Evolutionary conservation across 257 asterid genomes (phyloP), one percentile per base, ranked within the genome.

Genomic region (Lavandula angustifolia): DNA sequence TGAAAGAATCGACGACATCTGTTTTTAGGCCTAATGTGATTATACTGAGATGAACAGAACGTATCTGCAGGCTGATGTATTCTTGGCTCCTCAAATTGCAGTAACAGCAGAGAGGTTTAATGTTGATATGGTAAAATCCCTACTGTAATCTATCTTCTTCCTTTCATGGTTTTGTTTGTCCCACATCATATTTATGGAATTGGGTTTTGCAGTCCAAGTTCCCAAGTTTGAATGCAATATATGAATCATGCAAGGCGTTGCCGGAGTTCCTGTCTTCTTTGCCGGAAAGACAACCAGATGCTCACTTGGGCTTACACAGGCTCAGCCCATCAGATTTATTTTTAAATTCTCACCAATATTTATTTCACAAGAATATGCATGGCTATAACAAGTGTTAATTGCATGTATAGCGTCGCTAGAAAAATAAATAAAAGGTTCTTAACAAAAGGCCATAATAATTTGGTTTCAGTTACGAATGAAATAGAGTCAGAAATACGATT

Each of bases 1-100:
- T 52, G 27, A n/a, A n/a, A n/a, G n/a, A n/a, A n/a, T n/a, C n/a
- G n/a, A n/a, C n/a, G n/a, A n/a, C n/a, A n/a, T n/a, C n/a, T 6
- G 17, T 9, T 12, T 3, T 32, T 5, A 4, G 31, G 5, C 31
- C 63, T 75, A 22, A 22, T 22, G 27, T 22, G 27, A 22, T 22
- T 22, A 22, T 22, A 22, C 27, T 22, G 1, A 22, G 27, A 22
- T 22, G 27, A 85, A 47, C 17, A 46, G 0, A 8, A 9, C 3
- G 3, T 42, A 42, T 42, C 53, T 79, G 87, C 88, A 89, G 95
- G 96, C 89, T 51, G 95, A 89, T 68, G 89, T 87, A 55, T 87
- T 89, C 76, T 79, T 89, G 84, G 95, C 84, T 9, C 96, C 96
- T 54, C 94, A 89, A 80, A 83, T 89, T 63, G 87, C 82, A 29